Evolutionary conservation across 2,329 filamentous ascomycete species (phyloP).

Genomic region (Clonostachys sp.): DNA sequence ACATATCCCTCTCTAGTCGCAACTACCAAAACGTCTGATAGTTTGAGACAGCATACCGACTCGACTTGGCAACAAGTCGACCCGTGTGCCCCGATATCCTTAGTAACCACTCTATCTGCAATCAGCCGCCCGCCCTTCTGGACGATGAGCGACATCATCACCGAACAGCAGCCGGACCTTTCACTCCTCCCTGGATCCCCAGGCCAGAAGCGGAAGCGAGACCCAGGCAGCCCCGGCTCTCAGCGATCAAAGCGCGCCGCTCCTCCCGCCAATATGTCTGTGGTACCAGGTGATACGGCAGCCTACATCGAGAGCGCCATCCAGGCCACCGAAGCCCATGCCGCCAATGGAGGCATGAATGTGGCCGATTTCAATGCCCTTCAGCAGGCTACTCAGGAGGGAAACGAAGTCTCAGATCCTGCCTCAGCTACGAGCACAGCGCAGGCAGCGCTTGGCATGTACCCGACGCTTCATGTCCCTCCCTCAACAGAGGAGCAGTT

Average conservation of each 20-base stretch:
- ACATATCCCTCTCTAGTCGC: background rate
- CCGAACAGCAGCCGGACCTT: slow-evolving; percentile 42
- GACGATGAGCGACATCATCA: slow-evolving; percentile 41
- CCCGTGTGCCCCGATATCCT: background rate
- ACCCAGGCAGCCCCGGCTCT: slow-evolving; percentile 42
- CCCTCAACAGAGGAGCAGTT: slow-evolving; percentile 56
- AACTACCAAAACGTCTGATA: background rate
- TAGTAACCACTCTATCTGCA: background rate
- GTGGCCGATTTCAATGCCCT: slow-evolving; percentile 53
- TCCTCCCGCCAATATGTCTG: slow-evolving; percentile 38
- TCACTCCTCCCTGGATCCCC: slow-evolving; percentile 34
- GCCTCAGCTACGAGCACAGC: slow-evolving; percentile 54
- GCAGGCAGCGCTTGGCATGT: slow-evolving; percentile 55
- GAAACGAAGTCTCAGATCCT: slow-evolving; percentile 14
- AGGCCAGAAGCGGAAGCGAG: slow-evolving; percentile 51
- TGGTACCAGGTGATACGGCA: slow-evolving; percentile 34
- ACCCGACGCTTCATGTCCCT: slow-evolving; percentile 54
- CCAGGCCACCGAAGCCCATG: slow-evolving; percentile 29
- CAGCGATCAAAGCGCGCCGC: slow-evolving; percentile 43
- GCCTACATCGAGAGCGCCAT: slow-evolving; percentile 52
- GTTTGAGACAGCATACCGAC: background rate
- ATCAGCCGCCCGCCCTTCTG: background rate
- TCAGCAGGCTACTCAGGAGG: slow-evolving; percentile 45
- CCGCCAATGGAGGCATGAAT: slow-evolving; percentile 33
- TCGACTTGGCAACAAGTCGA: background rate